Evolutionary conservation across 73 alveolate species (phyloP), one percentile per base, ranked within the genome.

Genomic region (Paramecium sonneborni): DNA sequence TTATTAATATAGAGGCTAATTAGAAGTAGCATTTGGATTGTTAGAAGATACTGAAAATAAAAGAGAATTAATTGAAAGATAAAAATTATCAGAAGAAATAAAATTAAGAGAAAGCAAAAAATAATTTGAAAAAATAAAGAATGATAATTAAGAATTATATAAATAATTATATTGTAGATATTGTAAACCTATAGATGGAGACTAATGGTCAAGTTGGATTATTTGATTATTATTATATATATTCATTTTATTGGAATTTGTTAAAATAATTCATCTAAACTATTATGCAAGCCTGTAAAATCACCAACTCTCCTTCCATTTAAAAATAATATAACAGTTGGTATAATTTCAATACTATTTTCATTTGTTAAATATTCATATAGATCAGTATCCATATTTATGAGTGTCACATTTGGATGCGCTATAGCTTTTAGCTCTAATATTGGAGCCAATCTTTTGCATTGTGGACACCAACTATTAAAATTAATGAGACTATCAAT

Each of bases 381-480:
- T 95, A 87, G 26, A 69, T 95, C 97, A 18, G 92, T 94, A 68
- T 95, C 97, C 11, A 95, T 76, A 21, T 89, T 91, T 44, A 95
- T 93, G 14, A 95, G 24, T 34, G 90, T 88, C 18, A 44, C 41
- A 79, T 79, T 79, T 39, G 69, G 69, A 79, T 79, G 74, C 57
- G 85, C 92, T 10, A 93, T 93, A 38, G 76, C 69, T 69, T 95
- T 95, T 68, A 82, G 18, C 57, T 95, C 96, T 84, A 95, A 88
- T 11, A 92, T 26, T 12, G 97, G 97, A 85, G 94, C 76, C 68
- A 95, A 84, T 86, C 92, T 92, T 85, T 68, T 57, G 76, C 97
- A 95, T 20, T 96, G 97, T 23, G 95, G 96, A 88, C 97, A 95
- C 97, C 97, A 95, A 15, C 90, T 79, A n/a, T n/a, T n/a, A n/a